Base-by-base conservation (phyloP, 2,329 filamentous ascomycete species). In the Cladosporium sp. region DNA sequence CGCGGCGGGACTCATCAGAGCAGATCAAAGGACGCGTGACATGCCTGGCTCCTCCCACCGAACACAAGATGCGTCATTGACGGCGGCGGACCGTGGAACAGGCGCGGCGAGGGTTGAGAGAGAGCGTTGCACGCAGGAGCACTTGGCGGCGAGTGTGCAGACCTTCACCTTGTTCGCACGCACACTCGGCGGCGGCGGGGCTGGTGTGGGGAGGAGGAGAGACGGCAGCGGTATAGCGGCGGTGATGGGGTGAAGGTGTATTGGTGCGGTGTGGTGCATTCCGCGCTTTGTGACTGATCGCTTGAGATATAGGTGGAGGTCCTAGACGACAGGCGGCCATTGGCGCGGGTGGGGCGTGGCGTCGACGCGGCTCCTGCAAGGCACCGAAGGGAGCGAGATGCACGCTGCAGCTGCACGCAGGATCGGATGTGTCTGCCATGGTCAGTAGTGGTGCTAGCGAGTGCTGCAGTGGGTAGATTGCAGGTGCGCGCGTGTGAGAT, bases 361-460 rank as follows among this genome's bases (percentile, higher is more conserved):
- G 69, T 65, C 65, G 69, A 70, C 71, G 69, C 68, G 69, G 70
- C 67, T 69, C 56, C 67, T 75, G 73, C 73, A 74, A 62, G 50
- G 64, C 65, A 70, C 72, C 69, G 50, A 56, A 63, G 23, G 8
- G 50, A 52, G 61, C 29, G 55, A 37, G 33, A 56, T 33, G 33
- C 49, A 56, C 18, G 61, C 61, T 62, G 50, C 40, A 46, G 40
- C 61, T 46, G 33, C 33, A 63, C 26, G 61, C 61, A 40, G 61
- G 31, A 63, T 63, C 35, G 61, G 61, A 63, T 46, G 40, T 56
- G 40, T 46, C n/a, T 46, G 50, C 61, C 61, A 63, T 33, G 33
- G 60, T 14, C n/a, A 46, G 40, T 21, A 23, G 23, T 26, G 23
- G 40, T 46, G 12, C 40, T 28, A 63, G 49, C 50, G 61, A 55